These are phyloP conservation scores for Coemansia furcata DNA, from an alignment of 192 early-diverging fungal genomes.

Conservation along the genomic window DNA sequence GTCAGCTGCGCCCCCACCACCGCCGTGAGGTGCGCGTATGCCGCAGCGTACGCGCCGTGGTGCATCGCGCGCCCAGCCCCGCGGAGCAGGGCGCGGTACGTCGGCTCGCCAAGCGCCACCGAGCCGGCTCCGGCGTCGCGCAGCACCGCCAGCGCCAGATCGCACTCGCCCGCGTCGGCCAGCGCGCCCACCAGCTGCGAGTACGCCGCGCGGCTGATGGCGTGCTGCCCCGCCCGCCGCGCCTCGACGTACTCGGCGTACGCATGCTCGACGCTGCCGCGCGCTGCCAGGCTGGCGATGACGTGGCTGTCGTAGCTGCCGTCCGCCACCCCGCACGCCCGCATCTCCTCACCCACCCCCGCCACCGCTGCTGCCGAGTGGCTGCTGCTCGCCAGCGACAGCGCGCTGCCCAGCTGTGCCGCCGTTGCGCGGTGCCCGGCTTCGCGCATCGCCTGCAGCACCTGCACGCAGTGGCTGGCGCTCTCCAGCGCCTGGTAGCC, in stretches of 20 bases:
- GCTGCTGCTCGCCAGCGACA: constrained; percentile 7
- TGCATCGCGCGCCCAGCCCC: constrained; percentile 15
- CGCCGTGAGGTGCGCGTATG: constrained; percentile 19
- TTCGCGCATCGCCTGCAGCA: constrained; percentile 33
- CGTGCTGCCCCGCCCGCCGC: not conserved
- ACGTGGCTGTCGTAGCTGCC: constrained; percentile 21
- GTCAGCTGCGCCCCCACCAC: constrained; percentile 27
- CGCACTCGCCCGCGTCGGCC: constrained; percentile 24
- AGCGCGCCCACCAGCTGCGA: constrained; percentile 11
- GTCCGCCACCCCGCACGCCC: constrained; percentile 9
- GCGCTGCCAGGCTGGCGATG: constrained; percentile 7
- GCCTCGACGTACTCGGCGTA: constrained; percentile 27
- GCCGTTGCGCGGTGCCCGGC: not conserved
- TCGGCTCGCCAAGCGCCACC: constrained; percentile 2
- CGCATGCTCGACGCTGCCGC: constrained; percentile 22
- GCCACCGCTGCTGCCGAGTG: not conserved
- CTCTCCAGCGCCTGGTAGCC: constrained; percentile 19
- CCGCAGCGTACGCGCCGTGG: constrained; percentile 16
- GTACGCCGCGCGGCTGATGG: not conserved
- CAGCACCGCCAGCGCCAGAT: constrained; percentile 15
- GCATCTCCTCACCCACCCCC: constrained; percentile 33
- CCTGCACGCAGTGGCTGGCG: constrained; percentile 3
- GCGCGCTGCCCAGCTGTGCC: constrained; percentile 31
- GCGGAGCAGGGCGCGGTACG: constrained; percentile 16
- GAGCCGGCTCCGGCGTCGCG: constrained; percentile 5